These are phyloP conservation scores for Herpetospermum pedunculosum DNA, from an alignment of 306 rosid species.

Conservation along the genomic window DNA sequence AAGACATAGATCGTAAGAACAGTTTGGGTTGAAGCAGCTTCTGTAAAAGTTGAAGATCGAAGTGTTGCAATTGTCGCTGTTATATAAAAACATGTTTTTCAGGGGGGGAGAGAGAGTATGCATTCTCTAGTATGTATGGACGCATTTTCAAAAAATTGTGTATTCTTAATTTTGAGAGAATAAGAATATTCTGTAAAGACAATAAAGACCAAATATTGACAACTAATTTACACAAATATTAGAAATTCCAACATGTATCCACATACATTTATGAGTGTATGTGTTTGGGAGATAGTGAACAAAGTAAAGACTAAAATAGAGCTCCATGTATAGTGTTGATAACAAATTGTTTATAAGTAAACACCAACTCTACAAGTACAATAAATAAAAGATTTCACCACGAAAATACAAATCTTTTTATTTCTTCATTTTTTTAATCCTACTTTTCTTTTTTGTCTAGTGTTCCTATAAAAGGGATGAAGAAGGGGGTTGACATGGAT, in stretches of 20 bases:
- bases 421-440: not conserved
- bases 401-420: not conserved
- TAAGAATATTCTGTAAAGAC: not conserved
- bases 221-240: too few species aligned
- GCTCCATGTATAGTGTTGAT: not conserved
- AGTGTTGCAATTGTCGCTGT: constrained; percentile 47
- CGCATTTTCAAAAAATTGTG: not conserved
- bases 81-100: not conserved
- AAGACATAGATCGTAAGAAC: constrained; percentile 52
- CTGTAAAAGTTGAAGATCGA: constrained; percentile 39
- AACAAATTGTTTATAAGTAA: not conserved
- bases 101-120: not conserved
- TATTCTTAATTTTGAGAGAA: not conserved
- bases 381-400: not conserved
- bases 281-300: not conserved
- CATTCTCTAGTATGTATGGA: not conserved
- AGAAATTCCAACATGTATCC: too few species aligned
- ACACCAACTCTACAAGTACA: not conserved
- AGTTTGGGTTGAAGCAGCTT: constrained; percentile 35
- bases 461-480: not conserved
- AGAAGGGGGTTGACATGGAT: not conserved
- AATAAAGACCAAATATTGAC: not conserved
- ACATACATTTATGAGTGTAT: not conserved
- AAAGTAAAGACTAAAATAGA: not conserved
- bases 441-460: not conserved